A percentile compares a stretch with the other conserved stretches of the same genome.
Evolutionary conservation across 192 early-diverging fungal genomes (phyloP).

Genomic region (Chytriomyces sp.): DNA sequence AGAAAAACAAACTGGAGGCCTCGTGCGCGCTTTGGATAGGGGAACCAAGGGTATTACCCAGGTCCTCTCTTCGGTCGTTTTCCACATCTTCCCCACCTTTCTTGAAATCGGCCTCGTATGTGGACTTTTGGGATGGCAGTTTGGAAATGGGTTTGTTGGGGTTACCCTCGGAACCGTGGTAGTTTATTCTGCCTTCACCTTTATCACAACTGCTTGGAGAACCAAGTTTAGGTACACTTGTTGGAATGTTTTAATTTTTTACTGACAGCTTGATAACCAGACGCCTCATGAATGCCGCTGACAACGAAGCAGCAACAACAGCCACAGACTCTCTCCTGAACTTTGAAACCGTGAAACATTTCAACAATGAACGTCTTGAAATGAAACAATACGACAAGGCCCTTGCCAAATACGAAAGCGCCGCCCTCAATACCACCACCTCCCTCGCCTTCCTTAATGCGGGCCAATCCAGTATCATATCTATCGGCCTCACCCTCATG

Average conservation of each 20-base stretch:
- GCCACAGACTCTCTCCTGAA: constrained; percentile 97
- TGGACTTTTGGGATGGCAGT: constrained; percentile 79
- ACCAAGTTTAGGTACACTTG: constrained; percentile 39
- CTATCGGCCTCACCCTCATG: constrained; percentile 86
- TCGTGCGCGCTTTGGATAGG: constrained; percentile 95
- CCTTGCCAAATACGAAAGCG: constrained; percentile 86
- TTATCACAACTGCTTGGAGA: constrained; percentile 84
- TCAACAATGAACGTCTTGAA: constrained; percentile 94
- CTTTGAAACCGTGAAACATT: constrained; percentile 97
- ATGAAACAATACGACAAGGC: constrained; percentile 85
- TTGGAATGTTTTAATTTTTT: constrained; percentile 35
- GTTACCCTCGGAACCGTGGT: constrained; percentile 79
- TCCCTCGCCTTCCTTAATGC: constrained; percentile 92
- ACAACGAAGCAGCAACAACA: constrained; percentile 90
- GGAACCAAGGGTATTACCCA: constrained; percentile 92
- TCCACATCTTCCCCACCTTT: constrained; percentile 92
- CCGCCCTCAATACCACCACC: constrained; percentile 88
- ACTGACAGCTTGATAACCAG: constrained; percentile 43
- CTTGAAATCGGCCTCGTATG: constrained; percentile 97
- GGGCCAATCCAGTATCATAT: constrained; percentile 94
- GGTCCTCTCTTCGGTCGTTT: constrained; percentile 90
- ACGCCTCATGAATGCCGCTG: constrained; percentile 91
- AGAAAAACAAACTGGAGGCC: constrained; percentile 91
- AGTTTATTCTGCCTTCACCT: constrained; percentile 59
- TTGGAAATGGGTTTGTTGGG: constrained; percentile 73